Evolutionary conservation across 2,329 filamentous ascomycete species (phyloP).

Genomic region (Acarospora socialis): DNA sequence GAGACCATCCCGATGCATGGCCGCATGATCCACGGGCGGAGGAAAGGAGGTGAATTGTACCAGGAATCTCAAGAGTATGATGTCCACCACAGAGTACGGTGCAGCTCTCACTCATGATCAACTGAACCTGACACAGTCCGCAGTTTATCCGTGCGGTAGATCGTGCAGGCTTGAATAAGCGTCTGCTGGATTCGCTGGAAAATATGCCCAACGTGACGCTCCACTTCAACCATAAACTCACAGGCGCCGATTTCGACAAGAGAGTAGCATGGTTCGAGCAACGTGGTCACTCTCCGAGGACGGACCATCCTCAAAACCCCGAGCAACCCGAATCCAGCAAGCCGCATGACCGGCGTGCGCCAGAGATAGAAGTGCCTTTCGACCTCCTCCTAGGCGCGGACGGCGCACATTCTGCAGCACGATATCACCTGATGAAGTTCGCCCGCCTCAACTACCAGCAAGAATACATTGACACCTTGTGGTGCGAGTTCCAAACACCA

Average conservation of each 20-base stretch:
- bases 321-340: slow-evolving; percentile 21
- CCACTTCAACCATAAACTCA: slow-evolving; percentile 87
- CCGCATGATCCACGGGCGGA: slow-evolving; percentile 81
- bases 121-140: not conserved
- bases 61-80: slow-evolving; percentile 83
- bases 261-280: slow-evolving; percentile 80
- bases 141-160: slow-evolving; percentile 79
- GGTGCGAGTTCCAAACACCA: slow-evolving; percentile 86
- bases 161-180: slow-evolving; percentile 66
- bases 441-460: slow-evolving; percentile 82
- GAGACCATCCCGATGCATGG: slow-evolving; percentile 87
- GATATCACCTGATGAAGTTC: slow-evolving; percentile 94
- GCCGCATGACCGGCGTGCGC: slow-evolving; percentile 28
- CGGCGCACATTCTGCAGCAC: slow-evolving; percentile 79
- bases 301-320: slow-evolving; percentile 18
- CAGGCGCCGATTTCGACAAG: slow-evolving; percentile 67
- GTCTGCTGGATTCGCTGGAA: slow-evolving; percentile 70
- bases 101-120: not conserved
- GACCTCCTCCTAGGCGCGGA: slow-evolving; percentile 91
- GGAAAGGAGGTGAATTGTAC: slow-evolving; percentile 50
- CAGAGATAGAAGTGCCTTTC: slow-evolving; percentile 71
- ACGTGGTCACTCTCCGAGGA: slow-evolving; percentile 15
- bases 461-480: slow-evolving; percentile 88
- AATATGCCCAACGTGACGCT: slow-evolving; percentile 77
- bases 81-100: slow-evolving; percentile 64